Evolutionary conservation across 2,329 filamentous ascomycete species (phyloP).

Genomic region (Phyllosticta citribraziliensis): DNA sequence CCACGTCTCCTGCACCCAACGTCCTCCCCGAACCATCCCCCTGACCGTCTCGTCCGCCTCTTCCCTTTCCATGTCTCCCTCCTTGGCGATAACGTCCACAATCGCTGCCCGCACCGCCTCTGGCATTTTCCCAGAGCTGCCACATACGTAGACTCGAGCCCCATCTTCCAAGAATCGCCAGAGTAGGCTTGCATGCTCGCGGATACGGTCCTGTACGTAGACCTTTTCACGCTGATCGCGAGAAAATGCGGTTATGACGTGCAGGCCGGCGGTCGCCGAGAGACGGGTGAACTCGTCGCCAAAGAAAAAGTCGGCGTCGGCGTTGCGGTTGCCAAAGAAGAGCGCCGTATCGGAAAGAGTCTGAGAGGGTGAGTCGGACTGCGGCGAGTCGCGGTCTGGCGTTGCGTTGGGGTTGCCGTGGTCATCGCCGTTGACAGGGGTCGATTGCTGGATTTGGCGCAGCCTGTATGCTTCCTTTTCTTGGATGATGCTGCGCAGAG

Average conservation of each 20-base stretch:
- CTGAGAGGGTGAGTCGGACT: slow-evolving; percentile 11
- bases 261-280: slow-evolving; percentile 33
- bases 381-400: slow-evolving; percentile 15
- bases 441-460: slow-evolving; percentile 13
- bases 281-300: slow-evolving; percentile 46
- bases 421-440: neutral
- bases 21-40: slow-evolving; percentile 50
- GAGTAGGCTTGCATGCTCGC: slow-evolving; percentile 40
- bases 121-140: slow-evolving; percentile 60
- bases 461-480: slow-evolving; percentile 43
- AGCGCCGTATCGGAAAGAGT: slow-evolving; percentile 40
- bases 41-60: slow-evolving; percentile 48
- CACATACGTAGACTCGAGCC: slow-evolving; percentile 50
- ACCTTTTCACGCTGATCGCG: slow-evolving; percentile 51
- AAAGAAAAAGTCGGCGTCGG: slow-evolving; percentile 71
- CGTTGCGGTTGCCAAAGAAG: slow-evolving; percentile 78
- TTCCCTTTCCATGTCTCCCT: slow-evolving; percentile 31
- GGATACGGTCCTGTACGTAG: slow-evolving; percentile 58
- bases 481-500: slow-evolving; percentile 70
- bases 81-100: slow-evolving; percentile 47
- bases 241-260: slow-evolving; percentile 58
- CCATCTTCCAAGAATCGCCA: slow-evolving; percentile 42
- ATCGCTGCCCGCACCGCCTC: slow-evolving; percentile 58
- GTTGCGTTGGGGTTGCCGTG: neutral
- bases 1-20: slow-evolving; percentile 64